These are phyloP conservation scores for Astrocystis sublimbata DNA, from an alignment of 495 filamentous ascomycete species.

Conservation along the genomic window DNA sequence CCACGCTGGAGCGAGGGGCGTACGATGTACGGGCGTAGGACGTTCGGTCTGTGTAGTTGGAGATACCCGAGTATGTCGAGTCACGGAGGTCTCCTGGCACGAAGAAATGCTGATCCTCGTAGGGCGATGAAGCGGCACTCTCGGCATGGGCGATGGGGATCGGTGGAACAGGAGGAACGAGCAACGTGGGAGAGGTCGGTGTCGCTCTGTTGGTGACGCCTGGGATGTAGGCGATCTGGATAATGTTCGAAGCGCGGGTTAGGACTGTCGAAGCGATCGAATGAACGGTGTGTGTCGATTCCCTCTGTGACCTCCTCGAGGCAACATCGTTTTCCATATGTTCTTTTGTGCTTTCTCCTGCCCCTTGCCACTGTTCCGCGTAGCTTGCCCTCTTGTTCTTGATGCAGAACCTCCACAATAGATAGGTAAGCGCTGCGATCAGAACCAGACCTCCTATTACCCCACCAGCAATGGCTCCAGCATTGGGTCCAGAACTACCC, in stretches of 20 bases:
- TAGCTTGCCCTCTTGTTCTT: conserved; percentile 71
- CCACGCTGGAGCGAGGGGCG: conserved; percentile 75
- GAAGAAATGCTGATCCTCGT: conserved; percentile 88
- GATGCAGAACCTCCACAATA: conserved; percentile 86
- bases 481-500: conserved; percentile 55
- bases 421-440: conserved; percentile 68
- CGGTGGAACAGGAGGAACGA: conserved; percentile 89
- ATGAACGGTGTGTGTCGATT: conserved; percentile 81
- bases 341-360: conserved; percentile 51
- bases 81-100: conserved; percentile 89
- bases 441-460: conserved; percentile 74
- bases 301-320: conserved; percentile 63
- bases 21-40: conserved; percentile 66
- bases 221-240: conserved; percentile 98
- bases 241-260: conserved; percentile 95
- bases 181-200: conserved; percentile 74
- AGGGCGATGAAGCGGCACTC: conserved; percentile 55
- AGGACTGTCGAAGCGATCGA: conserved; percentile 95
- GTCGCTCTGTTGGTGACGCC: conserved; percentile 93
- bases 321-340: conserved; percentile 60
- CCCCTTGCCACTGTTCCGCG: conserved; percentile 55
- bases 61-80: conserved; percentile 72
- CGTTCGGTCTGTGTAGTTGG: conserved; percentile 64
- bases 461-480: conserved; percentile 81
- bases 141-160: conserved; percentile 70